phyloP scores from a whole-genome alignment of 768 basidiomycete species.

The Russula abietina region DNA sequence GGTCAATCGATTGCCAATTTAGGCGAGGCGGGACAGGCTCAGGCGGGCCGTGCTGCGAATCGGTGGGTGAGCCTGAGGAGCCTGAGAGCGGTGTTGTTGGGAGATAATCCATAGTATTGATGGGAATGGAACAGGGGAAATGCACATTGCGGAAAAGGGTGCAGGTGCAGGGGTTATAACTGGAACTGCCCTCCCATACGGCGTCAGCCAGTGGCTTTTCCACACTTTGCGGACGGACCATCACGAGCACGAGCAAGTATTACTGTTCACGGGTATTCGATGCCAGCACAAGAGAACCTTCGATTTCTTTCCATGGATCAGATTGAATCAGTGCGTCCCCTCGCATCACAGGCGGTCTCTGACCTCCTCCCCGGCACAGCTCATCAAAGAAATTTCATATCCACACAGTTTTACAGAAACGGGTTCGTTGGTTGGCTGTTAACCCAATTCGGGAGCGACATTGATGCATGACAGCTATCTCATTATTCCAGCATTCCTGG shows the following conservation, averaged over 20 bases:
- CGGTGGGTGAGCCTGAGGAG: background rate
- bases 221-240: background rate
- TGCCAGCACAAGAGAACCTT: background rate
- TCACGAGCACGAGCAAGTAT: too few species aligned
- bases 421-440: constrained; percentile 40
- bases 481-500: constrained; percentile 67
- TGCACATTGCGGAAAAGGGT: background rate
- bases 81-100: background rate
- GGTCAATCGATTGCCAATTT: background rate
- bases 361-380: background rate
- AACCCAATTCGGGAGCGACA: background rate
- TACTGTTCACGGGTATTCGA: too few species aligned
- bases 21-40: background rate
- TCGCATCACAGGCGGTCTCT: background rate
- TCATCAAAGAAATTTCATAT: background rate
- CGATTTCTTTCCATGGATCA: constrained; percentile 10
- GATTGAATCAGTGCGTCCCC: constrained; percentile 8
- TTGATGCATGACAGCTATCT: constrained; percentile 55
- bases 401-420: constrained; percentile 47
- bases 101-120: constrained; percentile 1
- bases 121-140: background rate
- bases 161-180: background rate
- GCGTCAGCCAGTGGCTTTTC: background rate
- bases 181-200: background rate
- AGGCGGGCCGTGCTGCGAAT: background rate